phyloP scores from a whole-genome alignment of 371 early-diverging fungal genomes.

The Basidiobolus meristosporus region DNA sequence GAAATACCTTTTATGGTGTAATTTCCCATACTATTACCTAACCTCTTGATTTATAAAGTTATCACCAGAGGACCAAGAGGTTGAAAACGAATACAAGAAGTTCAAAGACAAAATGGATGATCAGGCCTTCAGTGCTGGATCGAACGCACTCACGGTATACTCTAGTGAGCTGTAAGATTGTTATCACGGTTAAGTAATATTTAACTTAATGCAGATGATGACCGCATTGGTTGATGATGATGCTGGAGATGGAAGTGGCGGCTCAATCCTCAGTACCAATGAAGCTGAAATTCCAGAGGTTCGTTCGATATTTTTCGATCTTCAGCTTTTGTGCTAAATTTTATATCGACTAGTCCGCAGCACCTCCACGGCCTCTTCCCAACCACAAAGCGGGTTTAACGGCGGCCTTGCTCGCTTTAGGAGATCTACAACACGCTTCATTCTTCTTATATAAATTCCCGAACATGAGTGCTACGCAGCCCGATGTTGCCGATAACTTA shows the following conservation, averaged over 20 bases:
- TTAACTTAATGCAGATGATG: slow-evolving; percentile 7
- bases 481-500: no score
- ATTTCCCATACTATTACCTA: not conserved
- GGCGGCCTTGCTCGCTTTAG: slow-evolving; percentile 38
- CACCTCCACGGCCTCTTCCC: slow-evolving; percentile 4
- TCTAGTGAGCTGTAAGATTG: not conserved
- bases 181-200: not conserved
- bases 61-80: slow-evolving; percentile 27
- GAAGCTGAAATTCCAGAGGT: no score
- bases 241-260: no score
- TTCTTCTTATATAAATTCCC: slow-evolving; percentile 28
- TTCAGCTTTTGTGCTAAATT: no score
- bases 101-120: slow-evolving; percentile 10
- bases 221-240: slow-evolving; percentile 20
- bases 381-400: slow-evolving; percentile 44
- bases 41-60: slow-evolving; percentile 15
- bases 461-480: slow-evolving; percentile 28
- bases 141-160: not conserved
- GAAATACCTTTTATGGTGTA: not conserved
- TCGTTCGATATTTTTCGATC: no score
- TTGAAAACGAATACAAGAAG: slow-evolving; percentile 17
- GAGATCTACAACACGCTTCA: slow-evolving; percentile 32
- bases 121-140: not conserved
- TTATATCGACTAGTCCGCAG: no score
- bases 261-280: no score